These are phyloP conservation scores for Fraxinus albicans DNA, from an alignment of 305 asterid genomes.

Conservation along the genomic window DNA sequence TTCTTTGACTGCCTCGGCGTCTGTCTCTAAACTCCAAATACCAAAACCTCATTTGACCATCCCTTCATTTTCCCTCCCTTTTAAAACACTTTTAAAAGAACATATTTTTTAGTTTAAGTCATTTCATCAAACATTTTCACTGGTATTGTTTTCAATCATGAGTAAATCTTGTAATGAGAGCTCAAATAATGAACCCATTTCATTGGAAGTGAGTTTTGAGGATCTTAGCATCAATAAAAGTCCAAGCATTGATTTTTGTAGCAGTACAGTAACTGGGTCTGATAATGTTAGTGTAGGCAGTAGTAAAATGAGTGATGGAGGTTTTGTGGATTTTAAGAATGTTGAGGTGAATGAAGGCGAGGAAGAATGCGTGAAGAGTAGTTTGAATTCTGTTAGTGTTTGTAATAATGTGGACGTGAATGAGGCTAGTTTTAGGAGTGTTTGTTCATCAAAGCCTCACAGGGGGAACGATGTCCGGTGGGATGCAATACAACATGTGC, in stretches of 20 bases:
- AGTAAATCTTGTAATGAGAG: constrained; percentile 28
- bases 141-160: constrained; percentile 41
- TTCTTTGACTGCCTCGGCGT: constrained; percentile 77
- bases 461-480: constrained; percentile 76
- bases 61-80: constrained; percentile 29
- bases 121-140: constrained; percentile 44
- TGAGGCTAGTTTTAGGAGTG: constrained; percentile 64
- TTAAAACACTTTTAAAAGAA: constrained; percentile 24
- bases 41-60: constrained; percentile 55
- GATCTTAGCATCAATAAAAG: constrained; percentile 40
- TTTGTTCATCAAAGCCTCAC: constrained; percentile 76
- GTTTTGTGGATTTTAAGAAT: constrained; percentile 32
- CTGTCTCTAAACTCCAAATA: constrained; percentile 33
- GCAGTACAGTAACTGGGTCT: constrained; percentile 54
- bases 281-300: constrained; percentile 41
- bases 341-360: constrained; percentile 29
- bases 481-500: constrained; percentile 78
- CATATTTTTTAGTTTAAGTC: constrained; percentile 30
- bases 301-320: constrained; percentile 46
- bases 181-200: constrained; percentile 33
- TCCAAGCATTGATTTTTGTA: constrained; percentile 54
- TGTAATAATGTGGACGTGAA: constrained; percentile 36
- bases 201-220: constrained; percentile 42
- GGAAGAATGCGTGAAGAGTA: constrained; percentile 30
- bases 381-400: constrained; percentile 36